Base-by-base conservation (phyloP, 495 filamentous ascomycete species). In the Thermothielavioides terrestris region DNA sequence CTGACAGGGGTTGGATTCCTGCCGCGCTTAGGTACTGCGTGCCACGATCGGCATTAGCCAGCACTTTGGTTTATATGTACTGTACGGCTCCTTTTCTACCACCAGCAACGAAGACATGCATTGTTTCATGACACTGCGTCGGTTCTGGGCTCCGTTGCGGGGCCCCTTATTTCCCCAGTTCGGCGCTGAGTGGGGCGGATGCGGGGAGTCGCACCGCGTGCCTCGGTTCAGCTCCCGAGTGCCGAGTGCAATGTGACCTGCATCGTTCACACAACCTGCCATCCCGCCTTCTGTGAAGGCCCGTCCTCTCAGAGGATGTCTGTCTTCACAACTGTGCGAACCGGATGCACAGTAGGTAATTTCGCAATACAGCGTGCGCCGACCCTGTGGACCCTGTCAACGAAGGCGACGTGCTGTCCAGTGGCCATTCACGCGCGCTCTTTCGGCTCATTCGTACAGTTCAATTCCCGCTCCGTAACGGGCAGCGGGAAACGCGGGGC, bases 201-300 rank as follows among this genome's bases (percentile, higher is more conserved):
- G 38, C 38, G 47, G 37, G 46, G 28, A 27, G 38, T 10, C 20
- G 38, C 14, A 21, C 7, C 25, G 17, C 36, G 43, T 40, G 38
- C 47, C 47, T 50, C 47, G 47, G 47, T 39, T 50, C 38, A 43
- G 47, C 47, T 42, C 28, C n/a, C 38, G 18, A 31, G 30, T 25
- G 26, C 37, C 36, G 20, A 25, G 46, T 30, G n/a, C n/a, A n/a
- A n/a, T n/a, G n/a, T n/a, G n/a, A n/a, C n/a, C n/a, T n/a, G 10
- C 15, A n/a, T 11, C 17, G 6, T 20, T 34, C 8, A 28, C 36
- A 36, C 28, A 28, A 27, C 21, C 4, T 14, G 7, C 2, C 18
- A n/a, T 12, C 37, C 14, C 3, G n/a, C n/a, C n/a, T n/a, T n/a
- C n/a, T n/a, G n/a, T n/a, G n/a, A n/a, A n/a, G n/a, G n/a, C n/a